Conservation (phyloP, 176 grass and related monocot species). For the Carex littledalei region DNA sequence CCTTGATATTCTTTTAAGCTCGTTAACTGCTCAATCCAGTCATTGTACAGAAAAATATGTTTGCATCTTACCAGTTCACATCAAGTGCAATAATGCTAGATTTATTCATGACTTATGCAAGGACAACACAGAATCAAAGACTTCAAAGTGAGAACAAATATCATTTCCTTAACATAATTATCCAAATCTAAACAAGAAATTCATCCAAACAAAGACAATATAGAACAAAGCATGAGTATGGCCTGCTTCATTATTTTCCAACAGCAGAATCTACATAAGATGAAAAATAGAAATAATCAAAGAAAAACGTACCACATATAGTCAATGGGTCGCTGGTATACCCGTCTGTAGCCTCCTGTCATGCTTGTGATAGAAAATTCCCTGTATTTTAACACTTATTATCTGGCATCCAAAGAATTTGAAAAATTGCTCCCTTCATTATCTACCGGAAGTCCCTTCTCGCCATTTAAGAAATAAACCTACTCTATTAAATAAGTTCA, state of each 20-base stretch:
- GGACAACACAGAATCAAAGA: background rate
- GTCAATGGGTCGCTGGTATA: slow-evolving; percentile 80
- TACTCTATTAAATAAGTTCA: background rate
- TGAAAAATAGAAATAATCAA: slow-evolving; percentile 5
- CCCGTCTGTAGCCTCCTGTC: slow-evolving; percentile 87
- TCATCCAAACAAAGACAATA: background rate
- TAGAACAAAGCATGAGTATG: background rate
- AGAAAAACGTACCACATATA: slow-evolving; percentile 61
- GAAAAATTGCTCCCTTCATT: slow-evolving; percentile 13
- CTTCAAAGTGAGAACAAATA: background rate
- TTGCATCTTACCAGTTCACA: background rate
- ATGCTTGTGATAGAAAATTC: slow-evolving; percentile 93
- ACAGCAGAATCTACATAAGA: slow-evolving; percentile 4
- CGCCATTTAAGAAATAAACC: background rate
- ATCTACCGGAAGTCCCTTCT: background rate
- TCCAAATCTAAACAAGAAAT: background rate
- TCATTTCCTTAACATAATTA: background rate
- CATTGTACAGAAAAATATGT: background rate
- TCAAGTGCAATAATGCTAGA: background rate
- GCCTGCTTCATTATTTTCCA: background rate
- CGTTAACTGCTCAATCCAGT: background rate
- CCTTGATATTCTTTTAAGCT: background rate
- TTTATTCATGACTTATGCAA: background rate
- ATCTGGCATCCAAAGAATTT: background rate
- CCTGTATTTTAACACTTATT: slow-evolving; percentile 29